phyloP scores from a whole-genome alignment of 768 basidiomycete species.

The Coprinopsis sp. region DNA sequence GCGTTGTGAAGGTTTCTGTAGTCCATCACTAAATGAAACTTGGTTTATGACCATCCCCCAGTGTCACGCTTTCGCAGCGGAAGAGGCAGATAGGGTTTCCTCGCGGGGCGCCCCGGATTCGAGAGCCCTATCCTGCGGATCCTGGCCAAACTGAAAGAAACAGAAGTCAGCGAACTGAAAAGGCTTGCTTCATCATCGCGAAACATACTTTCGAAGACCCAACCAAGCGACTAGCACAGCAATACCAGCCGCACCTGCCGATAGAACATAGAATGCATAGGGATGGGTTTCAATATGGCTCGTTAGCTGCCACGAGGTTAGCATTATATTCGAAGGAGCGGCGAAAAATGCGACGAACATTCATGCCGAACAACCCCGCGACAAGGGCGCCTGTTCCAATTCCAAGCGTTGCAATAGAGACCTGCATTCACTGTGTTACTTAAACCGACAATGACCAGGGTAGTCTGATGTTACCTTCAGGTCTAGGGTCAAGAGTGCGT shows the following conservation, averaged over 20 bases:
- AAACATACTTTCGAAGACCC: constrained; percentile 59
- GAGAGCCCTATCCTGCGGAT: constrained; percentile 46
- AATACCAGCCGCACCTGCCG: constrained; percentile 51
- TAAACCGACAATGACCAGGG: not conserved
- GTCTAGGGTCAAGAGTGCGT: constrained; percentile 86
- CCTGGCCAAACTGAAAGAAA: constrained; percentile 32
- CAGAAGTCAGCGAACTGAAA: constrained; percentile 6
- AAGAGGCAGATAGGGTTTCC: constrained; percentile 41
- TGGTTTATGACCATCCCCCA: constrained; percentile 40
- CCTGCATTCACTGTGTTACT: constrained; percentile 34
- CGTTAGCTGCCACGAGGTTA: constrained; percentile 45
- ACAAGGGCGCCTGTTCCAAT: constrained; percentile 86
- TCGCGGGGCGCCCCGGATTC: constrained; percentile 20
- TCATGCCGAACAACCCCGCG: constrained; percentile 95
- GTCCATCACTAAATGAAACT: too few species aligned
- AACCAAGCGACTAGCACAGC: constrained; percentile 58
- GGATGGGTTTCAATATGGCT: constrained; percentile 69
- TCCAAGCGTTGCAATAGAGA: constrained; percentile 94
- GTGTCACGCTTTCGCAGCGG: constrained; percentile 38
- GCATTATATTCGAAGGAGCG: constrained; percentile 12
- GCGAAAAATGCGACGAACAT: constrained; percentile 49
- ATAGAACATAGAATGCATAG: constrained; percentile 70
- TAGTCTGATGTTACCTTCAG: constrained; percentile 55
- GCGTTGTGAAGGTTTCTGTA: too few species aligned
- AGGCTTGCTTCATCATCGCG: constrained; percentile 5